phyloP scores from a whole-genome alignment of 1,139 yeast genomes.

The Candida smagusa region DNA sequence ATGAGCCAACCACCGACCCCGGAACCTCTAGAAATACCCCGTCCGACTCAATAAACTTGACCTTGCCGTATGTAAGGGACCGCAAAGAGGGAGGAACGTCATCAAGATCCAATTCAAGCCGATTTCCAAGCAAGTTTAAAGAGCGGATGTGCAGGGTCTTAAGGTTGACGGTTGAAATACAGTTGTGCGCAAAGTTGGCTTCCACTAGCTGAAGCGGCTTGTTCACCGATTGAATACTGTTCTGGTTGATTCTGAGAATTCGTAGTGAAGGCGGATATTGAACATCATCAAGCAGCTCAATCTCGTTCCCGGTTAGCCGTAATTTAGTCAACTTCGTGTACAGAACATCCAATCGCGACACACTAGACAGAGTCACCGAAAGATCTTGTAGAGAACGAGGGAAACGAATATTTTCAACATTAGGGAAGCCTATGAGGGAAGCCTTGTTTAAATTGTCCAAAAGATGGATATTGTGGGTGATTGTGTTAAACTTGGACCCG shows the following conservation, averaged over 20 bases:
- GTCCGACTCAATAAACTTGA: background rate
- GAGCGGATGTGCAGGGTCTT: background rate
- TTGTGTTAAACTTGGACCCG: background rate
- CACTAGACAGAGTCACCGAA: background rate
- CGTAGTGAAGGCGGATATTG: background rate
- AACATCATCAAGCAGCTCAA: background rate
- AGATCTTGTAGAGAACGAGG: background rate
- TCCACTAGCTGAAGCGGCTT: background rate
- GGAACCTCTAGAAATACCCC: background rate
- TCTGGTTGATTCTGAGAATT: background rate
- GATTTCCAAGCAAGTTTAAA: background rate
- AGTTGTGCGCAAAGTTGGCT: background rate
- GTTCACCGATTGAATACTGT: background rate
- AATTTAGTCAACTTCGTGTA: background rate
- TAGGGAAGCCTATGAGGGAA: background rate
- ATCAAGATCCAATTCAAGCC: background rate
- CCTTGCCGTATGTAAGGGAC: background rate
- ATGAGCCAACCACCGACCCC: background rate
- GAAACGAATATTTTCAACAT: background rate
- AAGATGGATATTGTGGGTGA: background rate
- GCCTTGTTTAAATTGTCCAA: background rate
- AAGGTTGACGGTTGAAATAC: background rate
- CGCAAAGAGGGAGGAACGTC: background rate
- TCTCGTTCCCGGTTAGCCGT: background rate
- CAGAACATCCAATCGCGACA: background rate